Base-by-base conservation (phyloP, 495 filamentous ascomycete species). In the Xylaria intraflava region DNA sequence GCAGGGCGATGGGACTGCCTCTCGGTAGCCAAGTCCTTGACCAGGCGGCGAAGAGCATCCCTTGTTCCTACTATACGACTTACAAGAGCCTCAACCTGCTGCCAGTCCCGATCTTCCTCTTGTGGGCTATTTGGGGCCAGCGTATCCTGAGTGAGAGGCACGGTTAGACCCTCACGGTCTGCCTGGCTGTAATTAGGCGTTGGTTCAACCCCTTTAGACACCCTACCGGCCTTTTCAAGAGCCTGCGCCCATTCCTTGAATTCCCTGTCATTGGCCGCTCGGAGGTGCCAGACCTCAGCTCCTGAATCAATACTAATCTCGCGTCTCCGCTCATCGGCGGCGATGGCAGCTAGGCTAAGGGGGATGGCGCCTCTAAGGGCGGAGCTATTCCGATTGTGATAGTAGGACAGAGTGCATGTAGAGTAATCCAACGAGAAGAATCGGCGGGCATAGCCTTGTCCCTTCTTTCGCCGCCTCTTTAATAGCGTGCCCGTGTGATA, bases 301-400 rank as follows among this genome's bases (percentile, higher is more conserved):
- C 93, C 93, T 0, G 94, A 97, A 62, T 98, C 93, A 45, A 98
- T 90, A 12, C 88, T 95, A 24, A 98, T 96, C 71, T 97, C 90
- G 45, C 90, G 80, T 39, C 86, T 79, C 61, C 84, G 82, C 60
- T 89, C 88, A 61, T 93, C 90, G 16, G 90, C 90, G 2, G 89
- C 86, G 26, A 97, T 86, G 2, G 89, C 93, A 16, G 93, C 94
- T 53, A 98, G 69, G 19, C 88, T 88, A 12, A 98, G 78, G 4
- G 93, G 93, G 51, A 97, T 94, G 20, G 94, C 88, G 12, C 93
- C 93, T 46, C 93, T 82, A 19, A 98, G 74, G 0, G 90, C 88
- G 11, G 90, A 88, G 8, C 90, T 95, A 61, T 94, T 90, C 27
- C 86, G 85, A 62, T 92, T 90, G 63, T 94, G 87, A 62, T 96